Conservation (phyloP, 148 eudicot species). For the Rhododendron griersonianum region DNA sequence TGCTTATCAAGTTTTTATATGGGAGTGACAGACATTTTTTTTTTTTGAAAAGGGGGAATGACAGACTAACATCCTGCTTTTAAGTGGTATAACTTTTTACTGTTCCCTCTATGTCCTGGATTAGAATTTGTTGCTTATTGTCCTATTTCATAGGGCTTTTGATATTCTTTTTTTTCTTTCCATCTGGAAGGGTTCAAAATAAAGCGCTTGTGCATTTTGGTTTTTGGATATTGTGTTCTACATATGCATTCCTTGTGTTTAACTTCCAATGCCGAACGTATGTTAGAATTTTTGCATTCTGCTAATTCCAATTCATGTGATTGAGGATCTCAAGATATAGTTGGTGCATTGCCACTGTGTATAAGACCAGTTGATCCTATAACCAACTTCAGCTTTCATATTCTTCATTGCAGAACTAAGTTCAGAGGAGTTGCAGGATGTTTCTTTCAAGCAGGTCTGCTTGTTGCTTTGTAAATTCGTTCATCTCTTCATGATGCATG, state of each 20-base stretch:
- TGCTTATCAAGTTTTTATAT: not conserved
- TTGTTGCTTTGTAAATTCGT: slow-evolving; percentile 6
- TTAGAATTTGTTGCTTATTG: not conserved
- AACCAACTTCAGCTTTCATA: not conserved
- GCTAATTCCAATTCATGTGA: not conserved
- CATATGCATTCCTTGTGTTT: not conserved
- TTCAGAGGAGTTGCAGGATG: slow-evolving; percentile 83
- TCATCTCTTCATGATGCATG: slow-evolving; percentile 4
- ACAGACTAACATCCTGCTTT: not conserved
- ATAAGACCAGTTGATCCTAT: not conserved
- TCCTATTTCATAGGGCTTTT: not conserved
- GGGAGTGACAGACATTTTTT: not conserved
- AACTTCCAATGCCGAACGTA: not conserved
- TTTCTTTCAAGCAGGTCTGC: slow-evolving; percentile 83
- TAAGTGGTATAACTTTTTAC: not conserved
- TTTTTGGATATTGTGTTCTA: not conserved
- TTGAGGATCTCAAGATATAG: not conserved
- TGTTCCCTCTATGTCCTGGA: not conserved
- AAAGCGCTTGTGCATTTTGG: not conserved
- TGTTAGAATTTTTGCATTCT: not conserved
- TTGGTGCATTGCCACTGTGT: not conserved
- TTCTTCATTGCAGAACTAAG: slow-evolving; percentile 59
- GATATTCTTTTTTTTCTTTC: not conserved
- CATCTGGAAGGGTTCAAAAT: not conserved
- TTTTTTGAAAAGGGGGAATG: not conserved